Percentiles rank a stretch among this genome's conserved stretches.
Evolutionary conservation across 2,329 filamentous ascomycete species (phyloP).

Genomic region (Dothistroma pini): DNA sequence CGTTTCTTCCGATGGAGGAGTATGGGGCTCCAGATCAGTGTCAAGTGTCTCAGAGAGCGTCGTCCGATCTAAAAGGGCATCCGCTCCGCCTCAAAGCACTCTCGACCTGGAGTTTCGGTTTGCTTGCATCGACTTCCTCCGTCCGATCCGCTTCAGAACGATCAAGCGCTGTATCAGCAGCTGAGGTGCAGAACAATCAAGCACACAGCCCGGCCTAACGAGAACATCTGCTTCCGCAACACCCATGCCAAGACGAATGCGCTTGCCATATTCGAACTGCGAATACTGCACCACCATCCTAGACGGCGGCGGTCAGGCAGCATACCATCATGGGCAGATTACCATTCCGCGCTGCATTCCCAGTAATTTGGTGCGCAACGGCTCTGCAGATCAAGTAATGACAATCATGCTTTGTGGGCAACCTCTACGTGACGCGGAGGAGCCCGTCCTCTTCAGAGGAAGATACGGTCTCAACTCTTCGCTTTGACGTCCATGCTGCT

Average conservation of each 20-base stretch:
- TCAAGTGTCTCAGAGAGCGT: constrained; percentile 1
- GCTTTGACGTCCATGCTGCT: not conserved
- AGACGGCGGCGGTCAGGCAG: no score
- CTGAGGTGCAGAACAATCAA: constrained; percentile 44
- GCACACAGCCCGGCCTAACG: constrained; percentile 43
- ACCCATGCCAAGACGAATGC: constrained; percentile 24
- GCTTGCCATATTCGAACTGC: constrained; percentile 54
- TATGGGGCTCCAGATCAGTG: not conserved
- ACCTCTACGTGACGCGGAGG: no score
- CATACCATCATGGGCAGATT: no score
- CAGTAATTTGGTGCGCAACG: no score
- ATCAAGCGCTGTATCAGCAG: constrained; percentile 11
- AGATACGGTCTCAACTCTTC: no score
- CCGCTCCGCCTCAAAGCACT: not conserved
- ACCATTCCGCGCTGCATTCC: no score
- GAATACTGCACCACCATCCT: constrained; percentile 47
- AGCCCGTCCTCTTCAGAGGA: no score
- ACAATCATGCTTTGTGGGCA: no score
- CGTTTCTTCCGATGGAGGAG: not conserved
- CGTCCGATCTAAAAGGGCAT: not conserved
- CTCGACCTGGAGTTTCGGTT: not conserved
- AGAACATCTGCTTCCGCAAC: constrained; percentile 33
- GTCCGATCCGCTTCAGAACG: not conserved
- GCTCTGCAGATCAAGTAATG: no score
- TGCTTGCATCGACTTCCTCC: not conserved